Evolutionary conservation across 495 filamentous ascomycete species (phyloP).

Genomic region (Tricharina praecox): DNA sequence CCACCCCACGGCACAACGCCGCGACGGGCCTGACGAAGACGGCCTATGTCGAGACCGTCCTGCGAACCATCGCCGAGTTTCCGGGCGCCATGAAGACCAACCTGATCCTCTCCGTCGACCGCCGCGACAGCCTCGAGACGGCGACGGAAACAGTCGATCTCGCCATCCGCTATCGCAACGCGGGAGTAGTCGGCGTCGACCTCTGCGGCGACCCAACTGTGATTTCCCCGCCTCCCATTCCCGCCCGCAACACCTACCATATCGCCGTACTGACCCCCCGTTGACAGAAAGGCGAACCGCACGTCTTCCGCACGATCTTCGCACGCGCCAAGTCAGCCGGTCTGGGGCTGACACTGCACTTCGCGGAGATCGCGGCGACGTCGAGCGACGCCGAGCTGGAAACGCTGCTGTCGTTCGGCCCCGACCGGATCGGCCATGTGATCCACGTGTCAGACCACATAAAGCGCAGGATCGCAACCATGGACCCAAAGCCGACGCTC

Average conservation of each 20-base stretch:
- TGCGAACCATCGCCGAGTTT: conserved; percentile 40
- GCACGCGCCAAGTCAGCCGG: conserved; percentile 33
- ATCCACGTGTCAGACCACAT: conserved; percentile 49
- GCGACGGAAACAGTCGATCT: conserved; percentile 47
- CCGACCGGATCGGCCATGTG: conserved; percentile 63
- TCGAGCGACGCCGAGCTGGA: conserved; percentile 40
- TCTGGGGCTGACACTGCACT: conserved; percentile 57
- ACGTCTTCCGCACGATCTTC: conserved; percentile 40
- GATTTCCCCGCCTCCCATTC: not conserved
- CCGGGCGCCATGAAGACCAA: conserved; percentile 35
- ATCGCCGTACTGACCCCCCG: too few species aligned
- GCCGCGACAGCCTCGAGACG: conserved; percentile 37
- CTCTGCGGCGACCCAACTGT: conserved; percentile 58
- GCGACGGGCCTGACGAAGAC: conserved; percentile 37
- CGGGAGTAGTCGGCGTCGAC: conserved; percentile 60
- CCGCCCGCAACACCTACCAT: not conserved
- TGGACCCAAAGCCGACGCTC: conserved; percentile 42
- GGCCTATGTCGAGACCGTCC: conserved; percentile 48
- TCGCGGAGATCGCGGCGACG: conserved; percentile 47
- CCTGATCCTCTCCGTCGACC: conserved; percentile 64
- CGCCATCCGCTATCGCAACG: conserved; percentile 36
- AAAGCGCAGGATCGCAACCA: conserved; percentile 37
- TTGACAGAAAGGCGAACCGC: conserved; percentile 36
- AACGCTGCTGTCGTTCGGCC: conserved; percentile 44
- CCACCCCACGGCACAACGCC: conserved; percentile 51